Evolutionary conservation across 2,329 filamentous ascomycete species (phyloP).

Genomic region (Zymoseptoria ardabiliae): DNA sequence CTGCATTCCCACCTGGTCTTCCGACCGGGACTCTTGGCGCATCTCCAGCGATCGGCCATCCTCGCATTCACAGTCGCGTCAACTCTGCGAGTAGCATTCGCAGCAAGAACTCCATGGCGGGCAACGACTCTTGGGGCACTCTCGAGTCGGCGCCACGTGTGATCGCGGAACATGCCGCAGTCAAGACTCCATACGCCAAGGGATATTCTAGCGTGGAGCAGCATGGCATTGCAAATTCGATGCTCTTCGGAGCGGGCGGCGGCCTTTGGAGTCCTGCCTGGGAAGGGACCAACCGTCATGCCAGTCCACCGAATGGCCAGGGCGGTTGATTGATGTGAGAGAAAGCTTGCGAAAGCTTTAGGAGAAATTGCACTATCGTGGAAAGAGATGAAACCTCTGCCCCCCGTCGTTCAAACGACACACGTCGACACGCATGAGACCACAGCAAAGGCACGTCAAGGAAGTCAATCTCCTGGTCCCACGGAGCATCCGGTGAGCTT

Average conservation of each 20-base stretch:
- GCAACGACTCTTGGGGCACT: conserved; percentile 20
- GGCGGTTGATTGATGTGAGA: conserved; percentile 13
- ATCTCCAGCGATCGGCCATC: conserved; percentile 16
- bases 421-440: not conserved
- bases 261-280: conserved; percentile 32
- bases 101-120: conserved; percentile 27
- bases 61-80: conserved; percentile 35
- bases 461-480: not conserved
- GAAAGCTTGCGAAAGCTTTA: not conserved
- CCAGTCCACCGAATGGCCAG: conserved; percentile 17
- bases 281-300: conserved; percentile 5
- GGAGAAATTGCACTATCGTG: not conserved
- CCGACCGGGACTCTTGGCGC: conserved; percentile 21
- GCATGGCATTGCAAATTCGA: conserved; percentile 33
- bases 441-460: not conserved
- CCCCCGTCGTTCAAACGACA: not conserved
- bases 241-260: conserved; percentile 34
- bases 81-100: conserved; percentile 37
- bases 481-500: not conserved
- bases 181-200: conserved; percentile 9
- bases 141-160: conserved; percentile 17
- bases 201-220: conserved; percentile 17
- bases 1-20: conserved; percentile 30
- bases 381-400: not conserved
- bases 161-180: conserved; percentile 6